Evolutionary conservation across 495 filamentous ascomycete species (phyloP), one percentile per base, ranked within the genome.

Genomic region (Daldinia caldariorum): DNA sequence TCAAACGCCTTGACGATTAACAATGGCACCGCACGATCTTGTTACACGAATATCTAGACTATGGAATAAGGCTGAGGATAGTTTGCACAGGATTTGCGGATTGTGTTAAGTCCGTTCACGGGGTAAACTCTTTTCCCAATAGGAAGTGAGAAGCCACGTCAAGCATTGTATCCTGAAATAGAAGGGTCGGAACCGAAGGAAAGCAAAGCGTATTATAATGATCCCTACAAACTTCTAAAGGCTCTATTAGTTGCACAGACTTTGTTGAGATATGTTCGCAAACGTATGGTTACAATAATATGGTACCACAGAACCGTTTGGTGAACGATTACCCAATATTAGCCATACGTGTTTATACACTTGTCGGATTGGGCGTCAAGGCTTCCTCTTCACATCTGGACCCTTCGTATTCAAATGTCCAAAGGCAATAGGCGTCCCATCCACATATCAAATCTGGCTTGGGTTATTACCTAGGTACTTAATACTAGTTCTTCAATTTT

Each of bases 301-400:
- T 22, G 43, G 43, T 47, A 47, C 43, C 18, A 22, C 20, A 47
- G 43, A 47, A 22, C 8, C 12, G 43, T 22, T 47, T 47, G 43
- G 20, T 47, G 43, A 22, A 47, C 18, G 18, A 18, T 47, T 47
- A 47, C 43, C 43, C 43, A 47, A 22, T 22, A 1, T 22, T 47
- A 47, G 43, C 43, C 43, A 47, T 47, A 47, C 43, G 43, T 22
- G 10, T 22, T 18, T 47, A 47, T 22, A 47, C 43, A 47, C 43
- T 47, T 47, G 43, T 47, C 43, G 43, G 43, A 47, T 47, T 47
- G 43, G 43, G 43, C 43, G 43, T 47, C 43, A 47, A 47, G 18
- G 20, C 43, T 47, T 22, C 7, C 7, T 47, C 43, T 47, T 4
- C 20, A 47, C 43, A 22, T 47, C 43, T 47, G 20, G 43, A 18